Conservation (phyloP, 495 filamentous ascomycete genomes). For the Penicillium herquei region DNA sequence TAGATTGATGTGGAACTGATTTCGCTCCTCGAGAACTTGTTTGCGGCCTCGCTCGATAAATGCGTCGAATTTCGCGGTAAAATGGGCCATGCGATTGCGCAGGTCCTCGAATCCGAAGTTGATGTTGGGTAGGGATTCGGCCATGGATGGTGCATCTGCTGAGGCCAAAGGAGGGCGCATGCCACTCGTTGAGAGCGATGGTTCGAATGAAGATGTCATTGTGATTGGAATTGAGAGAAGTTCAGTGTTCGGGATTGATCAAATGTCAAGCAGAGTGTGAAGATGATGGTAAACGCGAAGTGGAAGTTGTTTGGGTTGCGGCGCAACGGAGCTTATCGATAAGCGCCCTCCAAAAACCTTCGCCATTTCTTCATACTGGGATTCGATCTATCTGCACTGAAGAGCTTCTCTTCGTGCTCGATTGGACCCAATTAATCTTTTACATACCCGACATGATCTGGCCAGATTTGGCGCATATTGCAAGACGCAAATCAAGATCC, state of each 20-base stretch:
- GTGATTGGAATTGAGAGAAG: not conserved
- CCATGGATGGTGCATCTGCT: conserved; percentile 60
- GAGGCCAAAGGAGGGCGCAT: conserved; percentile 67
- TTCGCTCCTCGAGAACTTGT: conserved; percentile 85
- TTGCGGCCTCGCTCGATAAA: conserved; percentile 91
- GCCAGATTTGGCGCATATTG: conserved; percentile 23
- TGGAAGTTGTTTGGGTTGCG: conserved; percentile 27
- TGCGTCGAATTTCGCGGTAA: conserved; percentile 85
- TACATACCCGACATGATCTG: conserved; percentile 39
- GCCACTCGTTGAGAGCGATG: conserved; percentile 69
- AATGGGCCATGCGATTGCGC: conserved; percentile 90
- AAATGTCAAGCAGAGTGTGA: too few species aligned
- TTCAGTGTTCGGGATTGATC: not conserved
- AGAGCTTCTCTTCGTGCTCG: not conserved
- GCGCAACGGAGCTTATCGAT: conserved; percentile 33
- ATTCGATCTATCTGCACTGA: not conserved
- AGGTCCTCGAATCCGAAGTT: conserved; percentile 97
- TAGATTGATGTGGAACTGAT: conserved; percentile 87
- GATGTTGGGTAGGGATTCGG: conserved; percentile 81
- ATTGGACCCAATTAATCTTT: not conserved
- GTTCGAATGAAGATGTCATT: conserved; percentile 63
- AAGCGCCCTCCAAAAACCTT: conserved; percentile 21
- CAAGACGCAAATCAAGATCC: conserved; percentile 44
- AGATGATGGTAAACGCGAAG: not conserved
- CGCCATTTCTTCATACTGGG: not conserved